Evolutionary conservation across 2,329 filamentous ascomycete genomes (phyloP).

Genomic region (Berkeleyomyces rouxiae): DNA sequence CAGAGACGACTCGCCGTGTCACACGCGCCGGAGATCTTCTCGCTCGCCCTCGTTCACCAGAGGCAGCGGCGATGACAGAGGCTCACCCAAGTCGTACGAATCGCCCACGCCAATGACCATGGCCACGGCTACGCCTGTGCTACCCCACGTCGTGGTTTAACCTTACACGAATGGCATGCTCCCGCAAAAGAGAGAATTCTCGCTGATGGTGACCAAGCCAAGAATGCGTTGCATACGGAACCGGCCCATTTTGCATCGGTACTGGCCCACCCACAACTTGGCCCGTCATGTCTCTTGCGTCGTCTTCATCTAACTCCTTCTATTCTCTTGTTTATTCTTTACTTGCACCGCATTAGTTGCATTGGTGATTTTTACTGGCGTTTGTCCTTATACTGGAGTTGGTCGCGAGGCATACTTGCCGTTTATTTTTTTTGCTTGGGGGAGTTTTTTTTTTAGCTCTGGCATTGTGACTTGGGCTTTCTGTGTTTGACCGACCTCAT

Average conservation of each 20-base stretch:
- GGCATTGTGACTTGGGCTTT: background rate
- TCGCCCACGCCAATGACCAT: constrained; percentile 11
- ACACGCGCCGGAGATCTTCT: background rate
- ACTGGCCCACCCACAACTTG: too few relatives aligned
- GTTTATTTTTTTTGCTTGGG: constrained; percentile 7
- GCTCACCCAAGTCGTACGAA: constrained; percentile 5
- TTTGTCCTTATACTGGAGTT: constrained; percentile 14
- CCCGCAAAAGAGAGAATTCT: too few relatives aligned
- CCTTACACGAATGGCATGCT: too few relatives aligned
- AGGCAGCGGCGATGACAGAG: background rate
- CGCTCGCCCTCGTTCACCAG: background rate
- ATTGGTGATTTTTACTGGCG: constrained; percentile 15
- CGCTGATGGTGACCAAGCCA: too few relatives aligned
- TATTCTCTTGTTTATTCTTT: constrained; percentile 3
- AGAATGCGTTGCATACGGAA: too few relatives aligned
- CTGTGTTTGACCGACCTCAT: constrained; percentile 12
- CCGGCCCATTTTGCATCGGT: too few relatives aligned
- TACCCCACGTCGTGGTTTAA: constrained; percentile 12
- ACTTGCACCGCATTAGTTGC: constrained; percentile 1
- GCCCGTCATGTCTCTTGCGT: constrained; percentile 9
- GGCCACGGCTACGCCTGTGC: constrained; percentile 5
- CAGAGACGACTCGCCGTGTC: background rate
- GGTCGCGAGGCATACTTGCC: constrained; percentile 4
- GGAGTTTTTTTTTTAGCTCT: background rate
- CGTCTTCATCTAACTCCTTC: constrained; percentile 12